phyloP scores from a whole-genome alignment of 441 rosid genomes.

The Syzygium syzygioides region DNA sequence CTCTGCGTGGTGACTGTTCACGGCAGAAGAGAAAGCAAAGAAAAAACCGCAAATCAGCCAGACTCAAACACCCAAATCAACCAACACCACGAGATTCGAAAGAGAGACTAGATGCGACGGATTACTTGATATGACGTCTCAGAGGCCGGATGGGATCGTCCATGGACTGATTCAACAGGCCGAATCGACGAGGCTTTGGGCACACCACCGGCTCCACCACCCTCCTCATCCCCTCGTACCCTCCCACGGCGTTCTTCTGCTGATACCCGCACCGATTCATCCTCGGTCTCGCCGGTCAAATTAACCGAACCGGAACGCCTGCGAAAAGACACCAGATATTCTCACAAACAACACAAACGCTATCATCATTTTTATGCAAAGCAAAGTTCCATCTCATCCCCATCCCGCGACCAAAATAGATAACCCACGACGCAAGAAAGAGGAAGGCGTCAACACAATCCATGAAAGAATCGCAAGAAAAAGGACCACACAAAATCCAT shows the following conservation, averaged over 20 bases:
- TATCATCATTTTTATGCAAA: background rate
- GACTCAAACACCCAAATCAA: background rate
- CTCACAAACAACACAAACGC: background rate
- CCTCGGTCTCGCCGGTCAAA: background rate
- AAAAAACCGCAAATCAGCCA: background rate
- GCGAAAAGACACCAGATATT: background rate
- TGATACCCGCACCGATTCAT: conserved; percentile 25
- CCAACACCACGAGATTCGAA: no score
- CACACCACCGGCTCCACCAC: conserved; percentile 39
- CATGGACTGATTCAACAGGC: conserved; percentile 28
- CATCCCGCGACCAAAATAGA: background rate
- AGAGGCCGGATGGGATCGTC: conserved; percentile 17
- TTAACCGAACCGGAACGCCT: background rate
- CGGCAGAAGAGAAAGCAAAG: background rate
- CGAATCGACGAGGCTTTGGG: conserved; percentile 54
- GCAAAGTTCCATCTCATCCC: background rate
- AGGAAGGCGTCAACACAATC: background rate
- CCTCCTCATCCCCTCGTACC: conserved; percentile 29
- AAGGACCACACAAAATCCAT: background rate
- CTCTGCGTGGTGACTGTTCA: background rate
- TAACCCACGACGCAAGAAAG: background rate
- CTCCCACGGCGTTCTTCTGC: conserved; percentile 33
- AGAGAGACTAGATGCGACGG: background rate
- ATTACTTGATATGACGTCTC: conserved; percentile 5
- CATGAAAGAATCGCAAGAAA: background rate